phyloP scores from a whole-genome alignment of 306 rosid species.

The Pterocarpus santalinus region DNA sequence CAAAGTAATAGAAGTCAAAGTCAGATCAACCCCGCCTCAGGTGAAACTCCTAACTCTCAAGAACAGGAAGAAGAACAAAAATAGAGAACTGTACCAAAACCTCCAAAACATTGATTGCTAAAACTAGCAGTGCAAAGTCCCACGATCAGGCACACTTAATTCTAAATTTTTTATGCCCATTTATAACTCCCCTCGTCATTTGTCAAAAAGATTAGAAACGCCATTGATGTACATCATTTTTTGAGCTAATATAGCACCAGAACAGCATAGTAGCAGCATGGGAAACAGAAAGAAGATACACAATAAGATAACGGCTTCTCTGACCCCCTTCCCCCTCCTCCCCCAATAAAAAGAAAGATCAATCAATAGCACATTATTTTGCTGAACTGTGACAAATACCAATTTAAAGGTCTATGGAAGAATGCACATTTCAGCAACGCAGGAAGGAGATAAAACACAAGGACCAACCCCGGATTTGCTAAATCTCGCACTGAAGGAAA shows the following conservation, averaged over 20 bases:
- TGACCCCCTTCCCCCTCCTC: not conserved
- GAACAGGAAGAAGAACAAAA: too few relatives aligned
- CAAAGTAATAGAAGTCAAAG: not conserved
- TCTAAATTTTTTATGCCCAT: not conserved
- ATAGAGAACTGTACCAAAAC: too few relatives aligned
- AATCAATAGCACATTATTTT: not conserved
- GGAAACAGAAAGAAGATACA: slow-evolving; percentile 1
- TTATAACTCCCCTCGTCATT: slow-evolving; percentile 1
- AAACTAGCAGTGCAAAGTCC: slow-evolving; percentile 4
- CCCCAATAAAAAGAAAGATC: not conserved
- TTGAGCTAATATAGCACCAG: slow-evolving; percentile 11
- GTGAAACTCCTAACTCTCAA: too few relatives aligned
- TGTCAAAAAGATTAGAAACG: not conserved
- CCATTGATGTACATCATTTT: not conserved
- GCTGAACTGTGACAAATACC: too few relatives aligned
- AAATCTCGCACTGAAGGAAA: too few relatives aligned
- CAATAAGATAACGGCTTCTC: not conserved
- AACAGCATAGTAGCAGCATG: not conserved
- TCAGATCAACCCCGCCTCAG: not conserved
- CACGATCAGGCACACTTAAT: slow-evolving; percentile 7
- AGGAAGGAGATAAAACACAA: not conserved
- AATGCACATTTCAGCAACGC: not conserved
- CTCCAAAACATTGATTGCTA: too few relatives aligned
- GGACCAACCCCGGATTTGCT: too few relatives aligned
- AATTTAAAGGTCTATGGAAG: not conserved